These are phyloP conservation scores for Magnusiomyces magnusii DNA, from an alignment of 1,139 yeast species.

Conservation along the genomic window DNA sequence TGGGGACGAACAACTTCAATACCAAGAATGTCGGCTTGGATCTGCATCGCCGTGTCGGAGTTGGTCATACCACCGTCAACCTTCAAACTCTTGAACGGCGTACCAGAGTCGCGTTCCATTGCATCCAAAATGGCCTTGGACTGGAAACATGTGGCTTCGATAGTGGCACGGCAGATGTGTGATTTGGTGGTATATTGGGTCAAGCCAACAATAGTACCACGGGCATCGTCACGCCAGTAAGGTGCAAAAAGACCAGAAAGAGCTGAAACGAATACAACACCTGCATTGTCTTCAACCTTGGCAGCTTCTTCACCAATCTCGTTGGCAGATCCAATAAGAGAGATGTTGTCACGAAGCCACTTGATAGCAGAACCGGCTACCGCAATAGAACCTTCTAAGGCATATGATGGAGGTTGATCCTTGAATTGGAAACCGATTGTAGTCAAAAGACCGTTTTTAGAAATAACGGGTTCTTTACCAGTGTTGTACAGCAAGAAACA, in stretches of 20 bases:
- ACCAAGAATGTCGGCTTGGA: conserved; percentile 86
- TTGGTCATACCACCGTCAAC: conserved; percentile 97
- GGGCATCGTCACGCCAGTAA: conserved; percentile 89
- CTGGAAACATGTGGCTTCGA: conserved; percentile 94
- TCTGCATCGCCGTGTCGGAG: conserved; percentile 87
- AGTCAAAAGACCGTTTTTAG: conserved; percentile 76
- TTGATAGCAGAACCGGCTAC: conserved; percentile 94
- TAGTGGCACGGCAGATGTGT: conserved; percentile 88
- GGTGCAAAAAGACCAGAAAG: conserved; percentile 94
- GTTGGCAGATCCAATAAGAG: conserved; percentile 69
- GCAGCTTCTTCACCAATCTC: conserved; percentile 90
- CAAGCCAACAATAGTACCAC: conserved; percentile 90
- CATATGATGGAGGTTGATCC: conserved; percentile 66
- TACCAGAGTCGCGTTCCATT: conserved; percentile 78
- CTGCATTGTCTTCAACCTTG: conserved; percentile 75
- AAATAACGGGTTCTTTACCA: conserved; percentile 50
- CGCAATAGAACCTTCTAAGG: conserved; percentile 91
- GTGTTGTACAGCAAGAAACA: conserved; percentile 87
- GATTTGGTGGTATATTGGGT: conserved; percentile 82
- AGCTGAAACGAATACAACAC: conserved; percentile 93
- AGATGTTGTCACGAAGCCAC: conserved; percentile 89
- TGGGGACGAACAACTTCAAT: conserved; percentile 75
- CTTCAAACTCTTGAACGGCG: conserved; percentile 41
- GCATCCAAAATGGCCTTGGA: conserved; percentile 86
- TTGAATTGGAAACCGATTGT: conserved; percentile 92